phyloP scores from a whole-genome alignment of 768 basidiomycete genomes.

The Collybia sordida region DNA sequence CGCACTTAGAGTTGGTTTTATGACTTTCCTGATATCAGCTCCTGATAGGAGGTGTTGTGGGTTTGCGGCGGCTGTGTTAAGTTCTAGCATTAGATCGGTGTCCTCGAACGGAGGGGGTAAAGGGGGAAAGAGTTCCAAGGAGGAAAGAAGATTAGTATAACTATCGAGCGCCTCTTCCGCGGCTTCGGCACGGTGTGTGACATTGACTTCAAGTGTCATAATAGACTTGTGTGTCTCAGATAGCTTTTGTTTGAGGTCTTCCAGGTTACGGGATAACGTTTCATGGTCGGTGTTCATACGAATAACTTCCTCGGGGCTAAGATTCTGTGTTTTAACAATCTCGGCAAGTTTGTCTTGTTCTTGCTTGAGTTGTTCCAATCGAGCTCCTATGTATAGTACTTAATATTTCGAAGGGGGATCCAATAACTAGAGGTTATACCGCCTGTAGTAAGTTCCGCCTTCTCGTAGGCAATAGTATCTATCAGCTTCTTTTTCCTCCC shows the following conservation, averaged over 20 bases:
- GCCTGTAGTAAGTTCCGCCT: constrained; percentile 58
- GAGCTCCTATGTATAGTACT: constrained; percentile 40
- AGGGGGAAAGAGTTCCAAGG: constrained; percentile 76
- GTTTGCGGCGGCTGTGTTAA: constrained; percentile 77
- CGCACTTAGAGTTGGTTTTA: constrained; percentile 75
- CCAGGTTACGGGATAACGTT: constrained; percentile 65
- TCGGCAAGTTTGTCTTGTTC: constrained; percentile 64
- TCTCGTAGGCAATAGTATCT: constrained; percentile 65
- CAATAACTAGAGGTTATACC: constrained; percentile 33
- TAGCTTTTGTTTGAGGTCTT: constrained; percentile 76
- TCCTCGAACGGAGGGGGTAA: constrained; percentile 69
- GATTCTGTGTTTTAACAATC: constrained; percentile 82
- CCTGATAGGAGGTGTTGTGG: constrained; percentile 68
- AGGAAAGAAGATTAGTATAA: constrained; percentile 74
- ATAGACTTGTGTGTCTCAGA: constrained; percentile 69
- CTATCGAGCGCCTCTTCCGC: constrained; percentile 81
- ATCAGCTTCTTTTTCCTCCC: constrained; percentile 65
- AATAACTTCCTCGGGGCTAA: constrained; percentile 87
- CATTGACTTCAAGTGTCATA: constrained; percentile 80
- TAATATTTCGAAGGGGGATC: constrained; percentile 6
- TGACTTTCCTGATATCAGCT: constrained; percentile 64
- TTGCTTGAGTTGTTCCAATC: constrained; percentile 59
- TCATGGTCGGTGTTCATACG: constrained; percentile 92
- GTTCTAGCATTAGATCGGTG: constrained; percentile 75
- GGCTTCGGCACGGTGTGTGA: constrained; percentile 74